Percentiles rank a stretch among this genome's conserved stretches.
Evolutionary conservation across 225 moss, liverwort and hornwort genomes (phyloP).

Genomic region (Neckera pumila): DNA sequence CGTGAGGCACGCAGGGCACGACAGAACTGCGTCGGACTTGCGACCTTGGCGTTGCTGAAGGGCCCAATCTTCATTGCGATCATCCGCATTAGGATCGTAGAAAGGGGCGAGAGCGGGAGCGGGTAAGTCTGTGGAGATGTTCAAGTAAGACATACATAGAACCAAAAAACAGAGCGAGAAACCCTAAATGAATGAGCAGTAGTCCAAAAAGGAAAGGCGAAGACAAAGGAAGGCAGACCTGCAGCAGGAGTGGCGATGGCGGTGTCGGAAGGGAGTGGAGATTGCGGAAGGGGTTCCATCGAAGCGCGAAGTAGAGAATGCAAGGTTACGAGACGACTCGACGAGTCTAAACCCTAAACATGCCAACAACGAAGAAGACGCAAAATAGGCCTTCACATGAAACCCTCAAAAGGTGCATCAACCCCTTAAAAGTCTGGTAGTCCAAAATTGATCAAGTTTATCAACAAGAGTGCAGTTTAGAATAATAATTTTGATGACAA

Average conservation of each 20-base stretch:
- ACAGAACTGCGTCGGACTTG: slow-evolving; percentile 80
- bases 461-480: not conserved
- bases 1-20: slow-evolving; percentile 80
- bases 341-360: not conserved
- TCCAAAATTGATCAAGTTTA: not conserved
- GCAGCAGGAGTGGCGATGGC: not conserved
- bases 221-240: not conserved
- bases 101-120: slow-evolving; percentile 22
- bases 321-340: too few relatives aligned
- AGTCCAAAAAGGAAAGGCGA: not conserved
- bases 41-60: slow-evolving; percentile 63
- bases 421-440: not conserved
- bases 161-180: not conserved
- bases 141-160: not conserved
- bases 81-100: slow-evolving; percentile 58
- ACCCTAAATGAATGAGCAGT: not conserved
- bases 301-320: not conserved
- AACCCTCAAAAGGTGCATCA: not conserved
- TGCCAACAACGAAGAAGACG: not conserved
- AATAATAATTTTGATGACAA: not conserved
- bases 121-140: not conserved
- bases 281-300: not conserved
- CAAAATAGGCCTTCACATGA: not conserved
- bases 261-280: not conserved
- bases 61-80: slow-evolving; percentile 71